A percentile compares a stretch with the other conserved stretches of the same genome.
phyloP scores from a whole-genome alignment of 768 basidiomycete genomes.

The Phaeotremella skinneri region DNA sequence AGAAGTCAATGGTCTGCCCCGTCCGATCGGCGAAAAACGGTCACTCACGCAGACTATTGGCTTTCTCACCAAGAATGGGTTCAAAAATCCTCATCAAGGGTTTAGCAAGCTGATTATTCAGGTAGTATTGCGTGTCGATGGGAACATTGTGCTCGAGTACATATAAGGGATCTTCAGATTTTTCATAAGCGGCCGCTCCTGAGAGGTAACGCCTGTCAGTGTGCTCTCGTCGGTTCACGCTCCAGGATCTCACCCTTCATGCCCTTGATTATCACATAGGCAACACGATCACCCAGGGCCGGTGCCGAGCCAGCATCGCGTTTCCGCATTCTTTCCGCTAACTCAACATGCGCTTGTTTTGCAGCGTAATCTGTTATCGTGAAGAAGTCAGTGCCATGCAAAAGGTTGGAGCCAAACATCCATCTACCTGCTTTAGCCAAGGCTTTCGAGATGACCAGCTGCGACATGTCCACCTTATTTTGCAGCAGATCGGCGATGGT shows the following conservation, averaged over 20 bases:
- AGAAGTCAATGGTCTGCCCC: conserved; percentile 12
- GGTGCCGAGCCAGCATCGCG: conserved; percentile 98
- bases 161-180: conserved; percentile 95
- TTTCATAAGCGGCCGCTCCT: conserved; percentile 97
- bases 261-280: conserved; percentile 97
- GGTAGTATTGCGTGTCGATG: conserved; percentile 95
- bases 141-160: conserved; percentile 97
- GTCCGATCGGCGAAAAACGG: conserved; percentile 8
- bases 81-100: conserved; percentile 97
- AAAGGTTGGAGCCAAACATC: background rate
- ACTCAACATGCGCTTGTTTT: conserved; percentile 94
- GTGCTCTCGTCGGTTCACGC: background rate
- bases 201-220: background rate
- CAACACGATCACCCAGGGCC: conserved; percentile 95
- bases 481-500: conserved; percentile 90
- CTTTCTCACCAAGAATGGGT: conserved; percentile 91
- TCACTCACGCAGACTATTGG: conserved; percentile 70
- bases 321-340: conserved; percentile 91
- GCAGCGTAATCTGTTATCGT: conserved; percentile 72
- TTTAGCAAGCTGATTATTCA: conserved; percentile 96
- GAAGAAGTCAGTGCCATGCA: background rate
- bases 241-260: conserved; percentile 79
- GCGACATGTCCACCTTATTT: conserved; percentile 98
- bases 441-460: conserved; percentile 97
- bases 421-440: conserved; percentile 74